Percentiles rank a stretch among this genome's conserved stretches.
These are phyloP conservation scores for Arxiozyma telluris DNA, from an alignment of 1,139 yeast species.

Conservation along the genomic window DNA sequence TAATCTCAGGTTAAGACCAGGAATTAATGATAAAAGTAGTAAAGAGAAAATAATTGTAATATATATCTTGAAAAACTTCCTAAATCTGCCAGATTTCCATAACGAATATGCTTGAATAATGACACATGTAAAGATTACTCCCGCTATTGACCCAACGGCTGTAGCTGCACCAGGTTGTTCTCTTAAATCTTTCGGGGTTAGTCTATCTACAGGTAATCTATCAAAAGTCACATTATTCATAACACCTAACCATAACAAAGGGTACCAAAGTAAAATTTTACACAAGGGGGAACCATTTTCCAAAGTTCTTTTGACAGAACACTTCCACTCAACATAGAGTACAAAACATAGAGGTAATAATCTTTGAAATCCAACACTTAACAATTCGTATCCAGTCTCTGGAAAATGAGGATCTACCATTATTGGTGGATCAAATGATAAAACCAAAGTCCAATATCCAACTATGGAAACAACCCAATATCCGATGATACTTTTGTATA, in stretches of 20 bases:
- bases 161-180: slow-evolving; percentile 69
- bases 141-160: slow-evolving; percentile 48
- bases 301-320: slow-evolving; percentile 38
- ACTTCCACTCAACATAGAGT: slow-evolving; percentile 62
- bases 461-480: slow-evolving; percentile 55
- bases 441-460: slow-evolving; percentile 81
- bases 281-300: slow-evolving; percentile 41
- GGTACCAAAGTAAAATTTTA: slow-evolving; percentile 61
- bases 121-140: slow-evolving; percentile 44
- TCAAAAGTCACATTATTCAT: slow-evolving; percentile 85
- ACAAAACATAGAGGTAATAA: slow-evolving; percentile 69
- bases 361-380: slow-evolving; percentile 66
- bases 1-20: slow-evolving; percentile 66
- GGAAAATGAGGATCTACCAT: slow-evolving; percentile 45
- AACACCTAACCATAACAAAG: slow-evolving; percentile 76
- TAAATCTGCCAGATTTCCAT: slow-evolving; percentile 73
- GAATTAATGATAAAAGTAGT: slow-evolving; percentile 42
- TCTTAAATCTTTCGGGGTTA: slow-evolving; percentile 60
- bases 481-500: slow-evolving; percentile 46
- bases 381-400: slow-evolving; percentile 47
- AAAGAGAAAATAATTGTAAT: slow-evolving; percentile 40
- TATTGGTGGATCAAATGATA: slow-evolving; percentile 79
- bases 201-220: slow-evolving; percentile 75
- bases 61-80: slow-evolving; percentile 48
- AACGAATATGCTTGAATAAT: slow-evolving; percentile 66